phyloP scores from a whole-genome alignment of 768 basidiomycete genomes.

The Lactarius akahatsu region DNA sequence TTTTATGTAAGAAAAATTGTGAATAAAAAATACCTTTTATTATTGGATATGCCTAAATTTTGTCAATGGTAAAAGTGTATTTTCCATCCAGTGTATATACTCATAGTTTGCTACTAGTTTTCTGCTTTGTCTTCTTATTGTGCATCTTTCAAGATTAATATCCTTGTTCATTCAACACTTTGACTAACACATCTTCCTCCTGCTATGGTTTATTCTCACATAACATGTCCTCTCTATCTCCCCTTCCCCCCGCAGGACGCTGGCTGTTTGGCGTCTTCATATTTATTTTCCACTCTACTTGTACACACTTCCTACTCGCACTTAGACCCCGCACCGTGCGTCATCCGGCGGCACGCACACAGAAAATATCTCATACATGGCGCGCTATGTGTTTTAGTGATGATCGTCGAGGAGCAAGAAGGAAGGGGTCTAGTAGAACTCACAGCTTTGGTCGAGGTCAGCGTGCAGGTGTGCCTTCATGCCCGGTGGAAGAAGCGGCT shows the following conservation, averaged over 20 bases:
- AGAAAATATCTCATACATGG: neutral
- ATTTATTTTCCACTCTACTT: neutral
- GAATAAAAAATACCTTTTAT: too few species aligned
- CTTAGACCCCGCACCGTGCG: neutral
- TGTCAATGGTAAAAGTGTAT: too few species aligned
- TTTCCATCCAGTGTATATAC: too few species aligned
- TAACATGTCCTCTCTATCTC: neutral
- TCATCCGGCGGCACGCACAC: neutral
- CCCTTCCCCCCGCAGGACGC: neutral
- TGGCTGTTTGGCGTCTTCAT: neutral
- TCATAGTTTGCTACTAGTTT: constrained; percentile 2
- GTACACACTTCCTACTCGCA: neutral
- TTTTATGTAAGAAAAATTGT: too few species aligned
- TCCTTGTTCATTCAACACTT: neutral
- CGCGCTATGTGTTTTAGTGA: neutral
- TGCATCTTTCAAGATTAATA: neutral
- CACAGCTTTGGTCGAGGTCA: constrained; percentile 85
- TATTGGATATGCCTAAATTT: too few species aligned
- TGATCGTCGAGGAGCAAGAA: neutral
- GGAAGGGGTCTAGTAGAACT: constrained; percentile 48
- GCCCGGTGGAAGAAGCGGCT: constrained; percentile 81
- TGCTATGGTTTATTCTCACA: constrained; percentile 12
- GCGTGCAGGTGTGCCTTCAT: constrained; percentile 85
- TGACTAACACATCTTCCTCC: neutral
- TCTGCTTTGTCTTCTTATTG: constrained; percentile 5